These are phyloP conservation scores for Harrya chromipes DNA, from an alignment of 768 basidiomycete species.

Conservation along the genomic window DNA sequence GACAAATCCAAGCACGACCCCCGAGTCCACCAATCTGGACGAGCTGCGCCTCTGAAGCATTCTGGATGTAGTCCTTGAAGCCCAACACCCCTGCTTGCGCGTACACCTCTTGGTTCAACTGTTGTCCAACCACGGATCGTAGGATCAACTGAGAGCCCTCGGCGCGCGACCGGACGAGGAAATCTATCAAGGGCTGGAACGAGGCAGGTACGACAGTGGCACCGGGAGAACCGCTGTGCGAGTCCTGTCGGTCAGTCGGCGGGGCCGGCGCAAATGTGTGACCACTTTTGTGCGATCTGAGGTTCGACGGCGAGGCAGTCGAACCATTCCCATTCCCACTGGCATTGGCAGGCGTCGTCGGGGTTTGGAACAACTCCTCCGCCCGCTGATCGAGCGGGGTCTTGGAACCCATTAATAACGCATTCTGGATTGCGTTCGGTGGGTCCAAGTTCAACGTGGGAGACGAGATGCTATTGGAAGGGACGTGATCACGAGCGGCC, in stretches of 20 bases:
- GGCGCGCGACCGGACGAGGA: slow-evolving; percentile 29
- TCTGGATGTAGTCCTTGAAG: slow-evolving; percentile 40
- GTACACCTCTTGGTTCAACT: slow-evolving; percentile 35
- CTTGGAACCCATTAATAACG: slow-evolving; percentile 8
- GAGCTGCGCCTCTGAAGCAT: slow-evolving; percentile 39
- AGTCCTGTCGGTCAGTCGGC: neutral
- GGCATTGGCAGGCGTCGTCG: too few relatives aligned
- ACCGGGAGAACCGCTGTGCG: neutral
- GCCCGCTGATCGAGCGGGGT: slow-evolving; percentile 7
- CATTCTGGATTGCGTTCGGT: slow-evolving; percentile 1
- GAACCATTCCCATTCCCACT: neutral
- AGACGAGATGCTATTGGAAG: slow-evolving; percentile 5
- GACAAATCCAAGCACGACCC: slow-evolving; percentile 36
- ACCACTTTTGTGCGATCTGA: neutral
- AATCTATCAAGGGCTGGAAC: slow-evolving; percentile 33
- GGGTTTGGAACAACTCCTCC: neutral
- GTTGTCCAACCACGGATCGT: slow-evolving; percentile 37
- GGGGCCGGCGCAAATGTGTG: neutral
- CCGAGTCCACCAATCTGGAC: slow-evolving; percentile 40
- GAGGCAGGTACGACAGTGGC: slow-evolving; percentile 5
- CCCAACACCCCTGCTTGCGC: slow-evolving; percentile 37
- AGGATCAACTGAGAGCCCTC: slow-evolving; percentile 34
- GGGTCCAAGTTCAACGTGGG: slow-evolving; percentile 13
- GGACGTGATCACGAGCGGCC: neutral
- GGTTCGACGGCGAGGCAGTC: neutral